Evolutionary conservation across 768 basidiomycete species (phyloP), one percentile per base, ranked within the genome.

Genomic region (Lactarius akahatsu): DNA sequence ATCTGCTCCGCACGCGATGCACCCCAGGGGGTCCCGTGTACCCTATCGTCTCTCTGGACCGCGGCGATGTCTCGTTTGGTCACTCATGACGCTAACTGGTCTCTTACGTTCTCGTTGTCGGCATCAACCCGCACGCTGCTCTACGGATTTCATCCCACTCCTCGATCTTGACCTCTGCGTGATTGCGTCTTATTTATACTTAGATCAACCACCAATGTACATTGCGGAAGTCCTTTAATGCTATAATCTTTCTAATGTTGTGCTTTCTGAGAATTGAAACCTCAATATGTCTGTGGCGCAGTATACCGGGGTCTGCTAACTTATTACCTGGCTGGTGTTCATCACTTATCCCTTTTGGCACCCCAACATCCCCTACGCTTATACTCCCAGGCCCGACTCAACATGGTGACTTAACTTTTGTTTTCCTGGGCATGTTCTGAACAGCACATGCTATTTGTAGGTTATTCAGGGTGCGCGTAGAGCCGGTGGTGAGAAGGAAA

Each of bases 1-100:
- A 45, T 30, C 26, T 64, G 3, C 56, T 28, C 7, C 32, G 15
- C 8, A 23, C 34, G 36, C 63, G 28, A 13, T 36, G 18, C 16
- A 34, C 45, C 2, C 43, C 32, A 11, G 57, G 34, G 18, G 28
- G 45, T 16, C 5, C 15, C 36, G 2, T 16, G 4, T 64, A 58
- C 26, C 63, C 63, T 6, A 26, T 64, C 18, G 18, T 64, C 23
- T 23, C 63, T 5, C 36, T 64, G 20, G 57, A 64, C 11, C n/a
- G 36, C 20, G 63, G 50, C 11, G 1, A 26, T 26, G 6, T 52
- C 50, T 52, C 50, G 13, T 52, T 13, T 16, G 26, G 50, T 28
- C 50, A 15, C 50, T 15, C 50, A 13, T 11, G 23, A 11, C 26
- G 11, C 23, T 52, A 13, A 23, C 11, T 10, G 4, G 15, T 23